A percentile compares a stretch with the other conserved stretches of the same genome.
Evolutionary conservation across 2,329 filamentous ascomycete species (phyloP).

Genomic region (Drechmeria coniospora): DNA sequence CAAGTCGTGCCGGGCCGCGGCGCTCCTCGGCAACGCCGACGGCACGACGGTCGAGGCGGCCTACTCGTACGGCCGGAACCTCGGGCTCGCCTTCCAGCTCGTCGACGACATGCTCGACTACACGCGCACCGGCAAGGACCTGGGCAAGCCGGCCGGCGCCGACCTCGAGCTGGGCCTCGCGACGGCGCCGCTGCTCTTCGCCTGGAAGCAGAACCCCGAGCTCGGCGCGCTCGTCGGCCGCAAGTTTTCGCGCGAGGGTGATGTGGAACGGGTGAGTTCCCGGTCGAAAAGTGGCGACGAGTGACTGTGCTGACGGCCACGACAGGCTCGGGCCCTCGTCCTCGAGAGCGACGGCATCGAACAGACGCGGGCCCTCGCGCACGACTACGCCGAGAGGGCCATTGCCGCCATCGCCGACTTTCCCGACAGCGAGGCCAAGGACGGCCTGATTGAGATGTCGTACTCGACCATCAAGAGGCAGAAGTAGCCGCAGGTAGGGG

Average conservation of each 20-base stretch:
- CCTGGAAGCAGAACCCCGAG: slow-evolving; percentile 79
- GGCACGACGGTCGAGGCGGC: slow-evolving; percentile 74
- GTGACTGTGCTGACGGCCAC: not conserved
- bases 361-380: slow-evolving; percentile 77
- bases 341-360: slow-evolving; percentile 73
- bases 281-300: not conserved
- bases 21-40: slow-evolving; percentile 66
- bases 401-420: slow-evolving; percentile 71
- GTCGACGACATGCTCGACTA: slow-evolving; percentile 98
- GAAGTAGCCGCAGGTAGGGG: no score
- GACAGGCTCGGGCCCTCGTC: slow-evolving; percentile 44
- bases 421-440: slow-evolving; percentile 88
- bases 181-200: slow-evolving; percentile 86
- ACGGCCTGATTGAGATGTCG: slow-evolving; percentile 84
- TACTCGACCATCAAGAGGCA: slow-evolving; percentile 77
- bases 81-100: slow-evolving; percentile 90
- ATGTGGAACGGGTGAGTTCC: slow-evolving; percentile 61
- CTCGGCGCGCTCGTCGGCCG: slow-evolving; percentile 78
- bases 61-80: slow-evolving; percentile 82
- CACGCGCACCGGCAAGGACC: slow-evolving; percentile 65
- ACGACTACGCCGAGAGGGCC: slow-evolving; percentile 81
- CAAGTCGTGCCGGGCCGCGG: slow-evolving; percentile 85
- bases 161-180: slow-evolving; percentile 87
- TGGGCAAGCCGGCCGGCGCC: slow-evolving; percentile 89
- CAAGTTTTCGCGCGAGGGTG: slow-evolving; percentile 72